Conservation (phyloP, 2,329 filamentous ascomycete species). For the Oidium heveae region DNA sequence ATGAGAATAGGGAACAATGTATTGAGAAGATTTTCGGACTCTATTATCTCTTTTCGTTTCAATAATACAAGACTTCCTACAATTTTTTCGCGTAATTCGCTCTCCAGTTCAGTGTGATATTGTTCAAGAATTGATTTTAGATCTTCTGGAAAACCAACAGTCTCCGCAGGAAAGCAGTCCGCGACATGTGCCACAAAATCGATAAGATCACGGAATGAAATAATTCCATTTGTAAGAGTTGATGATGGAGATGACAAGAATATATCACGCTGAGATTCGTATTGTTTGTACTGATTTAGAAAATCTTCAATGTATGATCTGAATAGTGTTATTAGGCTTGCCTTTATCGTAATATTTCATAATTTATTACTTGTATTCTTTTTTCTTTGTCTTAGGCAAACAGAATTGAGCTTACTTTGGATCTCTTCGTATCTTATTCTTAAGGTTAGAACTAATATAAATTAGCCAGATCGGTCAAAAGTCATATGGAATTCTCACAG, state of each 20-base stretch:
- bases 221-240: slow-evolving; percentile 50
- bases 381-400: neutral
- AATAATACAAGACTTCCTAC: slow-evolving; percentile 74
- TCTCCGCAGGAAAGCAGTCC: slow-evolving; percentile 73
- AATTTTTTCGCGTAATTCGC: slow-evolving; percentile 78
- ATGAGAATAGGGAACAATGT: slow-evolving; percentile 88
- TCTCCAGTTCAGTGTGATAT: slow-evolving; percentile 62
- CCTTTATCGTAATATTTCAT: neutral
- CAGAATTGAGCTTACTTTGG: slow-evolving; percentile 31
- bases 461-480: slow-evolving; percentile 4
- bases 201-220: slow-evolving; percentile 73
- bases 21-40: slow-evolving; percentile 61
- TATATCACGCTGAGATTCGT: slow-evolving; percentile 73
- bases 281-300: slow-evolving; percentile 67
- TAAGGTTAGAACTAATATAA: slow-evolving; percentile 42
- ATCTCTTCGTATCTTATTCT: slow-evolving; percentile 77
- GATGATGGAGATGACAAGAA: slow-evolving; percentile 65
- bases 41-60: slow-evolving; percentile 74
- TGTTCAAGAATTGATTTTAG: slow-evolving; percentile 56
- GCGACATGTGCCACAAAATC: slow-evolving; percentile 85
- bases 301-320: slow-evolving; percentile 84
- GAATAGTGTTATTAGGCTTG: slow-evolving; percentile 1
- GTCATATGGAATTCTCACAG: slow-evolving; percentile 25
- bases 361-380: neutral
- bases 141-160: slow-evolving; percentile 51